These are phyloP conservation scores for Saprolegnia diclina DNA, from an alignment of 352 stramenopile genomes.

Conservation along the genomic window DNA sequence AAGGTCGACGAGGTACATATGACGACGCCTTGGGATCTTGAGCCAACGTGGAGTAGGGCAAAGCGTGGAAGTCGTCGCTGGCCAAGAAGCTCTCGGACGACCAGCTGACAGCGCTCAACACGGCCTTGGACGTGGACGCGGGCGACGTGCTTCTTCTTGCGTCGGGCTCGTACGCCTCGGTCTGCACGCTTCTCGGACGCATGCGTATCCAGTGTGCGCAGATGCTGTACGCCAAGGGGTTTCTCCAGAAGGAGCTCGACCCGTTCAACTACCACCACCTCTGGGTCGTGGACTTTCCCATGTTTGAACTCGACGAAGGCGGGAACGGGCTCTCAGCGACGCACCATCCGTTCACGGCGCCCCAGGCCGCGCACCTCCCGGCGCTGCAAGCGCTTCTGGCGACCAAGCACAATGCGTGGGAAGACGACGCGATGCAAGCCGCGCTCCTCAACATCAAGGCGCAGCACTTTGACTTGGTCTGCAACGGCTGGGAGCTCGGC, in stretches of 20 bases:
- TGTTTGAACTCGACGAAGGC: slow-evolving; percentile 73
- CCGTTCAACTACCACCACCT: slow-evolving; percentile 69
- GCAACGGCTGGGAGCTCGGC: slow-evolving; percentile 83
- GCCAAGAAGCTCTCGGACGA: slow-evolving; percentile 52
- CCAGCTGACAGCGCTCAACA: slow-evolving; percentile 34
- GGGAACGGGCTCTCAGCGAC: slow-evolving; percentile 55
- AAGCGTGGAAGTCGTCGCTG: slow-evolving; percentile 69
- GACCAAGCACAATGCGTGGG: slow-evolving; percentile 38
- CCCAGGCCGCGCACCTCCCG: slow-evolving; percentile 39
- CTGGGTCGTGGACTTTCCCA: slow-evolving; percentile 84
- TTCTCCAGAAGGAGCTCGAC: slow-evolving; percentile 54
- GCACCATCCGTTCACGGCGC: slow-evolving; percentile 85
- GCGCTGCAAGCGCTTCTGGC: slow-evolving; percentile 47
- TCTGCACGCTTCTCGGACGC: slow-evolving; percentile 54
- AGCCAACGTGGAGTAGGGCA: background rate
- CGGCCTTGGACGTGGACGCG: slow-evolving; percentile 44
- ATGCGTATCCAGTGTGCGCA: slow-evolving; percentile 60
- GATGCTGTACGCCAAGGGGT: slow-evolving; percentile 52
- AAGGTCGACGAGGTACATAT: slow-evolving; percentile 41
- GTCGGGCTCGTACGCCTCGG: slow-evolving; percentile 45
- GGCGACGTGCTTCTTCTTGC: slow-evolving; percentile 69
- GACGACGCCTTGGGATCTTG: background rate
- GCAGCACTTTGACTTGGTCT: slow-evolving; percentile 85
- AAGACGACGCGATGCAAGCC: slow-evolving; percentile 45
- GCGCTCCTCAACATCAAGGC: slow-evolving; percentile 57